These are phyloP conservation scores for Hemisphaericaspora lyxosophila DNA, from an alignment of 1,139 yeast genomes.

Conservation along the genomic window DNA sequence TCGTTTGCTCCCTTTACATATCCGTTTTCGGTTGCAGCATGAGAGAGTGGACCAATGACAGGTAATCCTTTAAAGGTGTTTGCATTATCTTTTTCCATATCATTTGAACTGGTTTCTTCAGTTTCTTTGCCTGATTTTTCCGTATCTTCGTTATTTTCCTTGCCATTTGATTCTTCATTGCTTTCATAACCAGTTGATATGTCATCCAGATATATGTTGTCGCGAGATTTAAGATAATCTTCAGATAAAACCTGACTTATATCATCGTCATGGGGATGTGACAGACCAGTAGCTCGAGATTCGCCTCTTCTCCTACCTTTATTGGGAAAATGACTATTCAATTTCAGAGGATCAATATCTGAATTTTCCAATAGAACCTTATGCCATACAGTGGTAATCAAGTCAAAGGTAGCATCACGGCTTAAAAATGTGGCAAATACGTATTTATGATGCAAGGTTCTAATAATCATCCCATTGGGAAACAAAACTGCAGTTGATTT, in stretches of 20 bases:
- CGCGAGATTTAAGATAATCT: constrained; percentile 4
- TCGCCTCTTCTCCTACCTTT: constrained; percentile 14
- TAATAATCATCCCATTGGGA: constrained; percentile 71
- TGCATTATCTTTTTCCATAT: constrained; percentile 7
- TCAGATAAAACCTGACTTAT: constrained; percentile 9
- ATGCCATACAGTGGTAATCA: constrained; percentile 65
- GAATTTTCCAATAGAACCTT: constrained; percentile 31
- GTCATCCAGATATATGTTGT: constrained; percentile 4
- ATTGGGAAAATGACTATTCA: constrained; percentile 15
- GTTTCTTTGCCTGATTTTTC: constrained; percentile 2
- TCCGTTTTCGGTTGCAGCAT: constrained; percentile 35
- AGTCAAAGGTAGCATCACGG: constrained; percentile 64
- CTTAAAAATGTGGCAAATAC: constrained; percentile 71
- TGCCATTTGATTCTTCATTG: constrained; percentile 8
- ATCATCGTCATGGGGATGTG: constrained; percentile 10
- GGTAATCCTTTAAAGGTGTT: constrained; percentile 37
- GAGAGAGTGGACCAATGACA: constrained; percentile 38
- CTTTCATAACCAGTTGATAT: constrained; percentile 4
- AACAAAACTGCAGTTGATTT: constrained; percentile 70
- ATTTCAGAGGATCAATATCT: constrained; percentile 21
- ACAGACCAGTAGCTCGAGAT: constrained; percentile 11
- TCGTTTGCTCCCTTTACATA: constrained; percentile 60
- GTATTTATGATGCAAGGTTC: constrained; percentile 69
- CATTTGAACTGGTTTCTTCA: constrained; percentile 8
- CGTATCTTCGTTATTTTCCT: constrained; percentile 8